Evolutionary conservation across 2,329 filamentous ascomycete genomes (phyloP).

Genomic region (Monilinia fructicola): DNA sequence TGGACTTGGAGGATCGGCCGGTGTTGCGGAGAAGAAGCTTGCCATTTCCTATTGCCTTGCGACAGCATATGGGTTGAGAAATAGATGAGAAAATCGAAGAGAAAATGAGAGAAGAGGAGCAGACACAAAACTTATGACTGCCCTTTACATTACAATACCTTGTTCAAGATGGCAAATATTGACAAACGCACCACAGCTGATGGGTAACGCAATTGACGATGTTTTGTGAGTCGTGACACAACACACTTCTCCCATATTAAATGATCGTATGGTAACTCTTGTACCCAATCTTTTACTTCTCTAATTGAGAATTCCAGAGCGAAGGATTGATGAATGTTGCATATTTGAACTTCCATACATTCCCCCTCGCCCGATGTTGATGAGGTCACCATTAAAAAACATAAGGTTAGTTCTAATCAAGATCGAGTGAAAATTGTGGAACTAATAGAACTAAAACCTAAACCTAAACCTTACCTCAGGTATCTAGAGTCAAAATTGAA

Average conservation of each 20-base stretch:
- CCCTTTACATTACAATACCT: slow-evolving; percentile 2
- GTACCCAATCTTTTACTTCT: neutral
- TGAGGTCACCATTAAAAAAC: neutral
- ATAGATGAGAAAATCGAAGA: neutral
- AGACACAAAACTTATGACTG: neutral
- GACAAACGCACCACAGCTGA: neutral
- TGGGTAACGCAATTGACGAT: slow-evolving; percentile 9
- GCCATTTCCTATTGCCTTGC: neutral
- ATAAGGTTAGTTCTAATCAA: neutral
- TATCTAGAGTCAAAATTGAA: neutral
- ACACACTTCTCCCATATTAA: neutral
- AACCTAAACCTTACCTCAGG: too few species aligned
- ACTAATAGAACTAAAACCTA: neutral
- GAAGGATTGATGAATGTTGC: neutral
- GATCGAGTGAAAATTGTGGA: neutral
- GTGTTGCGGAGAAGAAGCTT: slow-evolving; percentile 3
- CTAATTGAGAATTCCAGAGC: neutral
- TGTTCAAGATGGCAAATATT: neutral
- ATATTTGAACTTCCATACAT: neutral
- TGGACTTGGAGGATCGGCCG: slow-evolving; percentile 26
- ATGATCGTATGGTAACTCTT: neutral
- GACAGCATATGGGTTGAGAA: neutral
- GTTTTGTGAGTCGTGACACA: neutral
- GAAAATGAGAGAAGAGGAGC: neutral
- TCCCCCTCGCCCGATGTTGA: neutral